These are phyloP conservation scores for Candida tallmaniae DNA, from an alignment of 805 yeast genomes.

Conservation along the genomic window DNA sequence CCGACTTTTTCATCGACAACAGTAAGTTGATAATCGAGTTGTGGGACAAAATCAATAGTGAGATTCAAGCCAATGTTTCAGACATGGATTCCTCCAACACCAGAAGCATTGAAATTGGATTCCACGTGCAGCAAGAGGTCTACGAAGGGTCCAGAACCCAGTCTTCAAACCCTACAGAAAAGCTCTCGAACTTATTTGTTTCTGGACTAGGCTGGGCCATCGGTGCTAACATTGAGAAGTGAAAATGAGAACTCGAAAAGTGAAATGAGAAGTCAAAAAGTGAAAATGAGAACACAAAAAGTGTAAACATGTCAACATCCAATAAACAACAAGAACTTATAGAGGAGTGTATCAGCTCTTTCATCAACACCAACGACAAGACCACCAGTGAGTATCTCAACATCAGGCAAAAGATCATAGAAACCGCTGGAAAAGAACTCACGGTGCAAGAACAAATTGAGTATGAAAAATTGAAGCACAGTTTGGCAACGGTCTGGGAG, in stretches of 20 bases:
- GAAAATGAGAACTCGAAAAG: too few species aligned
- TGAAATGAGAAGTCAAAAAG: too few species aligned
- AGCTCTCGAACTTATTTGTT: constrained; percentile 46
- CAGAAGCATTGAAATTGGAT: neutral
- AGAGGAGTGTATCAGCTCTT: constrained; percentile 25
- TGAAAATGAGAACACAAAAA: too few species aligned
- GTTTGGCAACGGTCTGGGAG: constrained; percentile 24
- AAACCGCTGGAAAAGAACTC: constrained; percentile 6
- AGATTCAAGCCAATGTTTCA: constrained; percentile 3
- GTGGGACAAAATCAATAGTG: constrained; percentile 50
- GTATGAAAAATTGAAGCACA: constrained; percentile 21
- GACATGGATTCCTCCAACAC: too few species aligned
- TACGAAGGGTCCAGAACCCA: constrained; percentile 11
- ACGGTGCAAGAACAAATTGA: constrained; percentile 7
- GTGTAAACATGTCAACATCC: constrained; percentile 21
- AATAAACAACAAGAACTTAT: constrained; percentile 30
- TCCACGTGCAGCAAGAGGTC: neutral
- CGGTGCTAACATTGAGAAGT: constrained; percentile 37
- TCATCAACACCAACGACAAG: constrained; percentile 30
- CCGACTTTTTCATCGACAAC: constrained; percentile 43
- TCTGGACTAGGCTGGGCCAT: constrained; percentile 63
- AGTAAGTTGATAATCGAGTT: constrained; percentile 53
- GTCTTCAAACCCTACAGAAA: constrained; percentile 38
- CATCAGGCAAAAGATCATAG: constrained; percentile 28
- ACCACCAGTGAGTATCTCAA: constrained; percentile 27